phyloP scores from a whole-genome alignment of 129 eudicot genomes.

The Apium graveolens region DNA sequence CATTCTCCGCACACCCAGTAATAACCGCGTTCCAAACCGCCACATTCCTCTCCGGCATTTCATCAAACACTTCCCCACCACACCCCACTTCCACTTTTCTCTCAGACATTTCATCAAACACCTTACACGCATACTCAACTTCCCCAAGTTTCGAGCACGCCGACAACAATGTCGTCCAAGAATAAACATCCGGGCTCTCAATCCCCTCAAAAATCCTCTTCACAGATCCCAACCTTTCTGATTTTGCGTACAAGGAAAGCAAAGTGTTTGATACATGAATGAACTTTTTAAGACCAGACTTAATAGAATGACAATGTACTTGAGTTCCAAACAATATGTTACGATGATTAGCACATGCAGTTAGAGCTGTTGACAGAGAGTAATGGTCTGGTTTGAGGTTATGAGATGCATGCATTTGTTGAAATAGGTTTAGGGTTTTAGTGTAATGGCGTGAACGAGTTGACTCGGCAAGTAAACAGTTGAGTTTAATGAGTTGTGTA shows the following conservation, averaged over 20 bases:
- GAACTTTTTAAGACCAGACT: constrained; percentile 39
- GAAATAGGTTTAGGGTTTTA: constrained; percentile 54
- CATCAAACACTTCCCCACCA: constrained; percentile 12
- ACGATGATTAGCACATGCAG: constrained; percentile 49
- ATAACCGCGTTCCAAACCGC: constrained; percentile 82
- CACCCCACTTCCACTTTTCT: constrained; percentile 22
- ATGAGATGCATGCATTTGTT: constrained; percentile 48
- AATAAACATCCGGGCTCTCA: constrained; percentile 58
- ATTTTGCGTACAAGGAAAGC: constrained; percentile 61
- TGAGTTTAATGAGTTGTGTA: constrained; percentile 50
- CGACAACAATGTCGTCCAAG: constrained; percentile 73
- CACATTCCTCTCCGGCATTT: constrained; percentile 36
- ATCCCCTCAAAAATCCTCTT: constrained; percentile 48
- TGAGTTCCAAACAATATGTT: constrained; percentile 36
- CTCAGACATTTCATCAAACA: constrained; percentile 58
- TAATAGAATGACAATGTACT: constrained; percentile 48
- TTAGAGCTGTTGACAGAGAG: constrained; percentile 69
- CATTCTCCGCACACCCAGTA: constrained; percentile 70
- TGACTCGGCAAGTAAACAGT: constrained; percentile 47
- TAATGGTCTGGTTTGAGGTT: constrained; percentile 71
- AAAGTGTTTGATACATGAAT: constrained; percentile 66
- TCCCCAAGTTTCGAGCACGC: constrained; percentile 80
- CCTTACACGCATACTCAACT: constrained; percentile 41
- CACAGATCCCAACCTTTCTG: constrained; percentile 38
- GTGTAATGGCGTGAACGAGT: constrained; percentile 41